Evolutionary conservation across 805 yeast species (phyloP).

Genomic region (Nakazawaea laoshanensis): DNA sequence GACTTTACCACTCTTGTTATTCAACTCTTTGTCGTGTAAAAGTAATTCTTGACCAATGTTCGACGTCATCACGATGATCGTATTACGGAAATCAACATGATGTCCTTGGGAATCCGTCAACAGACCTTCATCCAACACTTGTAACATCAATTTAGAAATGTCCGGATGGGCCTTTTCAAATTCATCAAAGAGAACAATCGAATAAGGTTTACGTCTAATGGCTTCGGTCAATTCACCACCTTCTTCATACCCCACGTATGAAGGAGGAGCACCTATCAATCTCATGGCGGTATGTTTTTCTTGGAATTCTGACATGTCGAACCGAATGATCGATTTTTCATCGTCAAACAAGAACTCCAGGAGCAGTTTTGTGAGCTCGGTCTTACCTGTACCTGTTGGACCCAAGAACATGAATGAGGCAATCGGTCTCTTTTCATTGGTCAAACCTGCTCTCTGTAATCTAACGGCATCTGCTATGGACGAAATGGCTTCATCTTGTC

Average conservation of each 20-base stretch:
- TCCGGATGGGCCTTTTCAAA: slow-evolving; percentile 97
- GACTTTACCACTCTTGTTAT: slow-evolving; percentile 56
- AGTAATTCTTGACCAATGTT: slow-evolving; percentile 92
- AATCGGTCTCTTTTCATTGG: slow-evolving; percentile 90
- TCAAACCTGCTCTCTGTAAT: slow-evolving; percentile 92
- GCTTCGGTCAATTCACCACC: slow-evolving; percentile 97
- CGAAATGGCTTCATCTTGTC: slow-evolving; percentile 91
- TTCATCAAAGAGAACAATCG: slow-evolving; percentile 90
- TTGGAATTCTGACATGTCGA: slow-evolving; percentile 98
- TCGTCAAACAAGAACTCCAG: slow-evolving; percentile 91
- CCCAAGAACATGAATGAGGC: slow-evolving; percentile 96
- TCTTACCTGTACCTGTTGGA: slow-evolving; percentile 98
- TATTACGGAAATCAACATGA: slow-evolving; percentile 87
- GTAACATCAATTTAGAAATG: slow-evolving; percentile 81
- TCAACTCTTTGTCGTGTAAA: slow-evolving; percentile 45
- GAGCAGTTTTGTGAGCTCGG: slow-evolving; percentile 86
- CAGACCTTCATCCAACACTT: slow-evolving; percentile 92
- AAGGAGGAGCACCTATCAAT: slow-evolving; percentile 96
- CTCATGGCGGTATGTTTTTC: slow-evolving; percentile 89
- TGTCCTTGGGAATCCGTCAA: slow-evolving; percentile 94
- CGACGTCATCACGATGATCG: slow-evolving; percentile 93
- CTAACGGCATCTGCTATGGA: slow-evolving; percentile 92
- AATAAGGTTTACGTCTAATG: slow-evolving; percentile 88
- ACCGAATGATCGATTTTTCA: slow-evolving; percentile 76
- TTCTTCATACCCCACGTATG: slow-evolving; percentile 93